Percentiles rank a stretch among this genome's conserved stretches.
Conservation (phyloP, 192 early-diverging fungal genomes). For the Entomortierella chlamydospora region DNA sequence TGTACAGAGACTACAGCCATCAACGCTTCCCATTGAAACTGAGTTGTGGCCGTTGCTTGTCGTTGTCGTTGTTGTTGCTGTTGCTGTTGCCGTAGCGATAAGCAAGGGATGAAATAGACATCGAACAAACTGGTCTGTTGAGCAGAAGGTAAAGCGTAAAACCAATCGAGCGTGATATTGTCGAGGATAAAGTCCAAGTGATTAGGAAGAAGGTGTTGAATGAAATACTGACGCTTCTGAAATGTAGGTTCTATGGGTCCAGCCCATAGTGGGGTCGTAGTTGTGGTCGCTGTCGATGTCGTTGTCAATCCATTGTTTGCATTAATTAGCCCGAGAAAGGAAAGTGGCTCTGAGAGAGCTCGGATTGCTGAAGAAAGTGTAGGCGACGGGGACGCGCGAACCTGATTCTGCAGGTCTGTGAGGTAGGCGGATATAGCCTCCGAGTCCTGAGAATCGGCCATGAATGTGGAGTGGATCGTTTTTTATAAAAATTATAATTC, state of each 20-base stretch:
- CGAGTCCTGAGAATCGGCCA: constrained; percentile 16
- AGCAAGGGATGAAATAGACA: constrained; percentile 20
- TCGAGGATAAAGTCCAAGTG: constrained; percentile 47
- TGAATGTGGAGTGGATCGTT: too few species aligned
- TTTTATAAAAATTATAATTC: too few species aligned
- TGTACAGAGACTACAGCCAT: constrained; percentile 28
- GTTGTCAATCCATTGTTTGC: background rate
- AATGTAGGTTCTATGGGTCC: constrained; percentile 20
- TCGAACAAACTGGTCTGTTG: constrained; percentile 33
- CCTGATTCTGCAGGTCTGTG: constrained; percentile 30
- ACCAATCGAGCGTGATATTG: constrained; percentile 38
- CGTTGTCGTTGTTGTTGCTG: background rate
- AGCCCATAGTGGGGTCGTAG: constrained; percentile 2
- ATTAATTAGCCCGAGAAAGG: constrained; percentile 18
- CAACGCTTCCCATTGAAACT: background rate
- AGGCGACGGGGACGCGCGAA: constrained; percentile 12
- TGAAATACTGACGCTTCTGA: constrained; percentile 15
- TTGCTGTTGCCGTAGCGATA: background rate
- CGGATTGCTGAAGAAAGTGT: constrained; percentile 16
- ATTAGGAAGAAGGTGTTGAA: constrained; percentile 24
- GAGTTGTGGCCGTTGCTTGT: background rate
- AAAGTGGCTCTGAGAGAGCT: constrained; percentile 40
- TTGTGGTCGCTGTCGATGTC: background rate
- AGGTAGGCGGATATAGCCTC: constrained; percentile 40
- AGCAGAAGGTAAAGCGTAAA: constrained; percentile 27